phyloP scores from a whole-genome alignment of 1,284 basidiomycete species.

The Trichosporon asahii region DNA sequence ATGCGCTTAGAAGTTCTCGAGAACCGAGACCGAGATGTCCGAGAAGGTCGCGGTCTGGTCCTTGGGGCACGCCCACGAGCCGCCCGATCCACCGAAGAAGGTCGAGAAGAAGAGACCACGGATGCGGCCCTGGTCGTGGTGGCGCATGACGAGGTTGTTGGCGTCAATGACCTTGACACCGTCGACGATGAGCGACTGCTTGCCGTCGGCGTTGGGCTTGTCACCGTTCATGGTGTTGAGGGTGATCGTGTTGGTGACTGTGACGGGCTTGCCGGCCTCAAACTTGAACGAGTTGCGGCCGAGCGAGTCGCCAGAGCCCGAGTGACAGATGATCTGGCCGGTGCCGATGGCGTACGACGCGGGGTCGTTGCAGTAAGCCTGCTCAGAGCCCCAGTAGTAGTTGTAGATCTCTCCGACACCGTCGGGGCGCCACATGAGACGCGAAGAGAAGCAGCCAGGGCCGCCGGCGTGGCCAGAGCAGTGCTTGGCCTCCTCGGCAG shows the following conservation, averaged over 20 bases:
- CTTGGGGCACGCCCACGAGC: constrained; percentile 12
- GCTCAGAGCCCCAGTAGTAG: constrained; percentile 29
- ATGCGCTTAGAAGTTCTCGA: constrained; percentile 11
- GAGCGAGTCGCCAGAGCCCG: constrained; percentile 13
- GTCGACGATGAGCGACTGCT: constrained; percentile 12
- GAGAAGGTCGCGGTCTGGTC: constrained; percentile 11
- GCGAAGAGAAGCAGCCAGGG: constrained; percentile 47
- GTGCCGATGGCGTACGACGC: constrained; percentile 12
- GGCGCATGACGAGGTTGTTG: constrained; percentile 13
- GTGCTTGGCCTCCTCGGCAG: constrained; percentile 31
- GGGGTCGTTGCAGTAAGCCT: constrained; percentile 18
- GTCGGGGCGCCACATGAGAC: constrained; percentile 51
- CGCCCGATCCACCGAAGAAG: constrained; percentile 13
- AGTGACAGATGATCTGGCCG: constrained; percentile 9
- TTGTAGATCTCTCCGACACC: constrained; percentile 48
- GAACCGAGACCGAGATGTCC: constrained; percentile 6
- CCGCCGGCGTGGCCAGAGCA: constrained; percentile 48
- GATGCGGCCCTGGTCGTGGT: constrained; percentile 15
- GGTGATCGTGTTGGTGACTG: constrained; percentile 12
- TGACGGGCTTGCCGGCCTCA: constrained; percentile 12
- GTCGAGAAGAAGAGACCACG: constrained; percentile 15
- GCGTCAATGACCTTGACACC: constrained; percentile 11
- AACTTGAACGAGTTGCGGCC: constrained; percentile 16
- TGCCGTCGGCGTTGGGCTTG: constrained; percentile 11
- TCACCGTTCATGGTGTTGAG: constrained; percentile 17